Evolutionary conservation across 2,329 filamentous ascomycete species (phyloP).

Genomic region (Diplodia scrobiculata): DNA sequence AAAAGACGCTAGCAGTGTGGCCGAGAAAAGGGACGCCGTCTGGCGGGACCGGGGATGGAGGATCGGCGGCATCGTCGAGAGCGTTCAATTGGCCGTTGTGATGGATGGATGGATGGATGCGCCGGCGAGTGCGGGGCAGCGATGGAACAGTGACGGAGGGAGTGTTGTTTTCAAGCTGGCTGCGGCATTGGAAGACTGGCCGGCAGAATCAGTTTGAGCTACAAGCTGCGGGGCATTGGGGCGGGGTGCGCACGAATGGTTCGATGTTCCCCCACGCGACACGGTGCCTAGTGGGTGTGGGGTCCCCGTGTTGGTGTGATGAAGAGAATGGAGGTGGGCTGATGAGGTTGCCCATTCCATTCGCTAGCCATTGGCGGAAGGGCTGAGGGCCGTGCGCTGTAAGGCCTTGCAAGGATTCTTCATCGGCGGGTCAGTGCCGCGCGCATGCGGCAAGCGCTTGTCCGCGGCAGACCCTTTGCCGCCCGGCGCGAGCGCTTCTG

Average conservation of each 20-base stretch:
- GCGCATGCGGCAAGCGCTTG: background rate
- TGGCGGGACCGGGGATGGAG: slow-evolving; percentile 91
- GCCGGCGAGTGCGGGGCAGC: background rate
- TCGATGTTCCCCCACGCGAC: background rate
- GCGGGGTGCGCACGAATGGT: slow-evolving; percentile 1
- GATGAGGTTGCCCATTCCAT: background rate
- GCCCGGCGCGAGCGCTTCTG: background rate
- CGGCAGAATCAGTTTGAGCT: slow-evolving; percentile 4
- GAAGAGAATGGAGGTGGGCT: slow-evolving; percentile 10
- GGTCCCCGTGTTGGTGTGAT: slow-evolving; percentile 9
- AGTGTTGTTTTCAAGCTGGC: background rate
- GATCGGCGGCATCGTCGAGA: slow-evolving; percentile 68
- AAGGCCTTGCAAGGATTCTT: background rate
- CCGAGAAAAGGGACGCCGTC: slow-evolving; percentile 91
- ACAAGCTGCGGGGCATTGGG: background rate
- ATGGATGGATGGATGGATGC: background rate
- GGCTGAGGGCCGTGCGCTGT: background rate
- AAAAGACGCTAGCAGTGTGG: slow-evolving; percentile 86
- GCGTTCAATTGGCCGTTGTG: slow-evolving; percentile 3
- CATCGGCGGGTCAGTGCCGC: slow-evolving; percentile 8
- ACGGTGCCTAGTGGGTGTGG: slow-evolving; percentile 10
- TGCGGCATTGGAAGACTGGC: slow-evolving; percentile 18
- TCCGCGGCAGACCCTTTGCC: background rate
- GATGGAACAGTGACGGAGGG: background rate
- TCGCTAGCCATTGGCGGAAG: background rate